A percentile compares a stretch with the other conserved stretches of the same genome.
These are phyloP conservation scores for Mycosarcoma maydis DNA, from an alignment of 1,284 basidiomycete genomes.

Conservation along the genomic window DNA sequence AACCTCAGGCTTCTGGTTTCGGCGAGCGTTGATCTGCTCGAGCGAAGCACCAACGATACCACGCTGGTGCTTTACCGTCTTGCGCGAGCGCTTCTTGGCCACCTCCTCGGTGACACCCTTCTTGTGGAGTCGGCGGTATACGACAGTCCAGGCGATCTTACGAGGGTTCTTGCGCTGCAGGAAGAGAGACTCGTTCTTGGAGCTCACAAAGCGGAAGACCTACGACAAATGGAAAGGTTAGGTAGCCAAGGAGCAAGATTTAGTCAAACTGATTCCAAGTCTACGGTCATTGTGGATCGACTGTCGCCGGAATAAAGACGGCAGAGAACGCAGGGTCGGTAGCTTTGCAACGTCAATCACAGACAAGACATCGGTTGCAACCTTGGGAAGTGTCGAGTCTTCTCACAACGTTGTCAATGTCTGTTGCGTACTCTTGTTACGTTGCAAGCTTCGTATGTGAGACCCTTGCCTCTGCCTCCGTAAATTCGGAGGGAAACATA, in stretches of 20 bases:
- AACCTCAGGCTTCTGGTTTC: slow-evolving; percentile 79
- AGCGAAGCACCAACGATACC: slow-evolving; percentile 98
- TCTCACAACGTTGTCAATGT: too few relatives aligned
- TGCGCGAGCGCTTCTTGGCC: slow-evolving; percentile 97
- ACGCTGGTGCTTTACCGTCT: slow-evolving; percentile 97
- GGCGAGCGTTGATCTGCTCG: slow-evolving; percentile 85
- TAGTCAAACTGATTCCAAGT: neutral
- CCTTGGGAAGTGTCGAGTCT: neutral
- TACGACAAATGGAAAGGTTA: slow-evolving; percentile 4
- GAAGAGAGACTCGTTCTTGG: slow-evolving; percentile 89
- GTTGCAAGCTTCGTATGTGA: too few relatives aligned
- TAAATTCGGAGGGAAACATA: slow-evolving; percentile 27
- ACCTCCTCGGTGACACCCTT: slow-evolving; percentile 99
- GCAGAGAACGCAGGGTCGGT: too few relatives aligned
- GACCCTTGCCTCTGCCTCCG: neutral
- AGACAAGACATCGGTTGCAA: too few relatives aligned
- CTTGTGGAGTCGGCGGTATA: slow-evolving; percentile 99
- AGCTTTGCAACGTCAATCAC: too few relatives aligned
- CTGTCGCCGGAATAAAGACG: too few relatives aligned
- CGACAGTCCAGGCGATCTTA: slow-evolving; percentile 98
- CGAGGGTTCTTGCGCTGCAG: slow-evolving; percentile 99
- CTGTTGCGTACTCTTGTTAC: neutral
- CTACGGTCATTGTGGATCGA: too few relatives aligned
- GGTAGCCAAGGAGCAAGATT: neutral
- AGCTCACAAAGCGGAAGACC: slow-evolving; percentile 66